phyloP scores from a whole-genome alignment of 2,329 filamentous ascomycete genomes.

The Diaporthe destruens region DNA sequence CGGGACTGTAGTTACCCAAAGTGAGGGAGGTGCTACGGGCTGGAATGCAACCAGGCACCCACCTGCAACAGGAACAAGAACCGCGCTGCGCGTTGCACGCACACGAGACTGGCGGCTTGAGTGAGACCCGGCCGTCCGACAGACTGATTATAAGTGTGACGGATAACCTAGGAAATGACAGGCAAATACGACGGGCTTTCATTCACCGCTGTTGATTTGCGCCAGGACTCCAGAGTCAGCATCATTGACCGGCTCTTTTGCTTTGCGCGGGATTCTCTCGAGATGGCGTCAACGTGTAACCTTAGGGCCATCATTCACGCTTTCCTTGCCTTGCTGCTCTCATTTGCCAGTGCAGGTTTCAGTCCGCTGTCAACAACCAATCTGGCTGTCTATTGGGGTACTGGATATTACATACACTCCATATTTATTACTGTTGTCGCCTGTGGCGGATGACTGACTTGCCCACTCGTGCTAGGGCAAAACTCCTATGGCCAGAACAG shows the following conservation, averaged over 20 bases:
- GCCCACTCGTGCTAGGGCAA: conserved; percentile 57
- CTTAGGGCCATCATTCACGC: conserved; percentile 3
- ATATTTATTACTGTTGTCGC: background rate
- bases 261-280: background rate
- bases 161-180: background rate
- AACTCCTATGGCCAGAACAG: conserved; percentile 67
- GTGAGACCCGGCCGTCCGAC: conserved; percentile 8
- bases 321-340: conserved; percentile 41
- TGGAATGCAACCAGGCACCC: conserved; percentile 38
- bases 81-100: conserved; percentile 3
- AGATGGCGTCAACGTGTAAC: conserved; percentile 21
- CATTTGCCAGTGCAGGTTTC: conserved; percentile 57
- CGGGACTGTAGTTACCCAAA: background rate
- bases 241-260: background rate
- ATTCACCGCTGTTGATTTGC: background rate
- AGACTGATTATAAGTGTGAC: conserved; percentile 30
- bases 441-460: background rate
- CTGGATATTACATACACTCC: conserved; percentile 39
- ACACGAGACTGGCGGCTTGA: background rate
- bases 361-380: conserved; percentile 62
- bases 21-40: conserved; percentile 36
- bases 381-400: conserved; percentile 77
- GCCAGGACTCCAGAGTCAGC: too few relatives aligned
- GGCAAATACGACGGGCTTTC: background rate
- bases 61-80: background rate